A percentile compares a stretch with the other conserved stretches of the same genome.
Evolutionary conservation across 768 basidiomycete species (phyloP).

Genomic region (Mycena leptocephala): DNA sequence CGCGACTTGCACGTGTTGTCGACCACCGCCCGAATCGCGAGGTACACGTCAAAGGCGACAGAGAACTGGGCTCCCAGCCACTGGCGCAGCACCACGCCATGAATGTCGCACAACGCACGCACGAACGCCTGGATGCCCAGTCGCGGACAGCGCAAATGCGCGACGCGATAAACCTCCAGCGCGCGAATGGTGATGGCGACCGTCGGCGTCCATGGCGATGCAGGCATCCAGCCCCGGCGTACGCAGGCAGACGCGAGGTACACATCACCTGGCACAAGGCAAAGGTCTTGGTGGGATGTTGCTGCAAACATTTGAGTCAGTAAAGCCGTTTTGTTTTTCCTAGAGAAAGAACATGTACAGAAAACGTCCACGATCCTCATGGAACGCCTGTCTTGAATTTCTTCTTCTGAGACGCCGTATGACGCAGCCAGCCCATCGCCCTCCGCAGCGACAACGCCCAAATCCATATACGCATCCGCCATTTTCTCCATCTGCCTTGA

Average conservation of each 20-base stretch:
- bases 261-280: not conserved
- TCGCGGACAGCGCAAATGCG: slow-evolving; percentile 29
- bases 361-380: too few relatives aligned
- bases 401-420: not conserved
- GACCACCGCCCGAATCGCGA: slow-evolving; percentile 42
- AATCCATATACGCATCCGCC: not conserved
- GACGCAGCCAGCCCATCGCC: not conserved
- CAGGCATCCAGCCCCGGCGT: slow-evolving; percentile 28
- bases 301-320: too few relatives aligned
- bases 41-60: slow-evolving; percentile 54
- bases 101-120: slow-evolving; percentile 36
- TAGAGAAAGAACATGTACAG: not conserved
- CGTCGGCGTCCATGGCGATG: slow-evolving; percentile 20
- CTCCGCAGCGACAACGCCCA: not conserved
- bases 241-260: slow-evolving; percentile 23
- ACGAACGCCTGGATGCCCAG: slow-evolving; percentile 40
- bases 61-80: slow-evolving; percentile 38
- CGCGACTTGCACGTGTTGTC: slow-evolving; percentile 41
- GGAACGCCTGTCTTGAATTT: too few relatives aligned
- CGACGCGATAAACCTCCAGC: slow-evolving; percentile 24
- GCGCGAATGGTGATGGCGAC: slow-evolving; percentile 23
- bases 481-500: not conserved
- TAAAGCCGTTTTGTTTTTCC: too few relatives aligned
- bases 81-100: slow-evolving; percentile 4
- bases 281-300: not conserved